Base-by-base conservation (phyloP, 2,329 filamentous ascomycete species). In the Aspergillus phoenicis region DNA sequence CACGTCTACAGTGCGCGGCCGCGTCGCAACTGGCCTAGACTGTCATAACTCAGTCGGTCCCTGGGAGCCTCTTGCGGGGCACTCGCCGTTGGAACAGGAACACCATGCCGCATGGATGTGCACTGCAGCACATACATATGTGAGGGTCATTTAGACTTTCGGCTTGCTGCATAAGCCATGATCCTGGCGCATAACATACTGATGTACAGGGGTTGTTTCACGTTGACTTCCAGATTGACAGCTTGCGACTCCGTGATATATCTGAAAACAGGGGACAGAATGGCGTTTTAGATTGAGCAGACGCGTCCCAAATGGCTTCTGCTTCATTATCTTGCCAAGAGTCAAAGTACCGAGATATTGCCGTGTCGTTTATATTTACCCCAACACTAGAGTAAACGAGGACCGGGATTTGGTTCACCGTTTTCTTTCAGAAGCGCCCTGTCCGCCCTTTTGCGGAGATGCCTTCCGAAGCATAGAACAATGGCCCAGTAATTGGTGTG, bases 131-230 rank as follows among this genome's bases (percentile, higher is more conserved):
- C 48, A 45, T 45, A 45, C 41, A 45, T 45, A 45, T 45, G 41
- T 22, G 41, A 45, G 41, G 24, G 22, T 58, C 43, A 49, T 57
- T 61, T 62, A 60, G 41, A 57, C 60, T 62, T 60, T 39, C 60
- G 60, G 60, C 38, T 62, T 54, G 60, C 41, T 57, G 60, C 60
- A 62, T 62, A 60, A 38, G 47, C 45, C 52, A 59, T 55, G 57
- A 52, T 52, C 36, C 33, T 57, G 47, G 38, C 56, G 54, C 54
- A 57, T 52, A 30, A 33, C 52, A 59, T 57, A 52, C 52, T 30
- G 24, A 51, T 51, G 47, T 33, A 28, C 47, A 48, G 43, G 58
- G 41, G 24, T 15, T 60, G 52, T 41, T 60, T 56, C 52, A 55
- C 26, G 26, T 45, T 51, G 47, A 33, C n/a, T 8, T 33, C 13